Base-by-base conservation (phyloP, 768 basidiomycete species). In the Pulveroboletus sp. region DNA sequence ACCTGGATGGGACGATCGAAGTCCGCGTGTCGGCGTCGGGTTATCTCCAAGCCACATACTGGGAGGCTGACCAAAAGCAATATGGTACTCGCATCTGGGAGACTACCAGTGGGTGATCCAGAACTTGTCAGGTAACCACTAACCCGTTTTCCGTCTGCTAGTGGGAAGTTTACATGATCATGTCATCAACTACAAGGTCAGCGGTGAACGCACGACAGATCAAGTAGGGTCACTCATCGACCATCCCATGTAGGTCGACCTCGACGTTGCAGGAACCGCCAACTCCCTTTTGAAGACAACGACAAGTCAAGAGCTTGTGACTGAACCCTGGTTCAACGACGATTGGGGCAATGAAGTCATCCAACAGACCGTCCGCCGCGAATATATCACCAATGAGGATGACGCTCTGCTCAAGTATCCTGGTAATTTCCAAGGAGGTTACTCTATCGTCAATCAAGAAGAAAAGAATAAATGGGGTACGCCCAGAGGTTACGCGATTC, bases 81-180 rank as follows among this genome's bases (percentile, higher is more conserved):
- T 84, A 84, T 56, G 84, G 84, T 1, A 70, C 74, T 21, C 73
- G 71, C 14, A 82, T 86, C 40, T 75, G 74, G 45, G 73, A 80
- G 29, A 75, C 72, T 4, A 74, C 73, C n/a, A 82, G 80, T 82
- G 31, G 43, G 78, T 68, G 5, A 6, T 19, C 20, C 39, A 20
- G 19, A 25, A 2, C 21, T 43, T 20, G 10, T 41, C 25, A 17
- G 25, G 23, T 11, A 10, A 8, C 8, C 10, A 17, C 29, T 50
- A 20, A 49, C 32, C 14, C 14, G 14, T 41, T 21, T 19, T 20
- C 17, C 7, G 8, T n/a, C 8, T 49, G 29, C 6, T 36, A 80
- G 79, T 84, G 80, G 84, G 84, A 11, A 81, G 75, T 33, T 62
- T 85, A 11, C 84, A 85, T 51, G 83, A 86, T 60, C 83, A 84